Conservation (phyloP, 208 protist genomes). For the Crithidia acanthocephali region DNA sequence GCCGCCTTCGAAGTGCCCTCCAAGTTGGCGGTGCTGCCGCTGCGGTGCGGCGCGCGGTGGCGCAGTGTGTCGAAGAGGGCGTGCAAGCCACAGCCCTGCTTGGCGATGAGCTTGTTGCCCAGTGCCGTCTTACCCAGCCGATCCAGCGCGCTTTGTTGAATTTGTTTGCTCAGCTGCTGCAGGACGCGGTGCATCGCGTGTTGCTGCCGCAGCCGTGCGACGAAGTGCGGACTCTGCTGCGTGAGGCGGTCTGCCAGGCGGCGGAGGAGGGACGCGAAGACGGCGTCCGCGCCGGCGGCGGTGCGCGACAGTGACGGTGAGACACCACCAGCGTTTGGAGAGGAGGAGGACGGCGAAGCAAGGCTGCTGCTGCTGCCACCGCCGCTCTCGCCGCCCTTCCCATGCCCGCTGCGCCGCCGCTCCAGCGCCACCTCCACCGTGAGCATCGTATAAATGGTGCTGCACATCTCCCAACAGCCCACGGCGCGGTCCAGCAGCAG, state of each 20-base stretch:
- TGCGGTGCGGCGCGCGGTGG: conserved; percentile 2
- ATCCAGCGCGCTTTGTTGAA: conserved; percentile 45
- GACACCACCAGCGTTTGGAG: not conserved
- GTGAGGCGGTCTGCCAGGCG: conserved; percentile 39
- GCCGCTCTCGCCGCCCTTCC: conserved; percentile 14
- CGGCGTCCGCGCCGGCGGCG: not conserved
- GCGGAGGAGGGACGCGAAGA: conserved; percentile 37
- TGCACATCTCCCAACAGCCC: conserved; percentile 79
- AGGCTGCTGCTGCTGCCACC: conserved; percentile 1
- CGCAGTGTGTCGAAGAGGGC: conserved; percentile 46
- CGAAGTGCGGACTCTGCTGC: conserved; percentile 46
- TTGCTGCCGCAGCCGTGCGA: conserved; percentile 57
- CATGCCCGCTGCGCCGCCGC: conserved; percentile 15
- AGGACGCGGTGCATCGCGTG: conserved; percentile 50
- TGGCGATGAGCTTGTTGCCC: conserved; percentile 50
- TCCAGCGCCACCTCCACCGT: conserved; percentile 58
- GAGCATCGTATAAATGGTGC: conserved; percentile 69
- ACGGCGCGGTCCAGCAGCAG: conserved; percentile 68
- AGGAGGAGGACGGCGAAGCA: no score
- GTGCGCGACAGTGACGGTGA: not conserved
- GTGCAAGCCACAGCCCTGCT: conserved; percentile 58
- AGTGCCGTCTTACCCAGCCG: conserved; percentile 51
- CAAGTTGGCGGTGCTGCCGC: not conserved
- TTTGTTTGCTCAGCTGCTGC: conserved; percentile 35
- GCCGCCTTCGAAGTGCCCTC: no score